These are phyloP conservation scores for Spathaspora passalidarum DNA, from an alignment of 805 yeast species.

Conservation along the genomic window DNA sequence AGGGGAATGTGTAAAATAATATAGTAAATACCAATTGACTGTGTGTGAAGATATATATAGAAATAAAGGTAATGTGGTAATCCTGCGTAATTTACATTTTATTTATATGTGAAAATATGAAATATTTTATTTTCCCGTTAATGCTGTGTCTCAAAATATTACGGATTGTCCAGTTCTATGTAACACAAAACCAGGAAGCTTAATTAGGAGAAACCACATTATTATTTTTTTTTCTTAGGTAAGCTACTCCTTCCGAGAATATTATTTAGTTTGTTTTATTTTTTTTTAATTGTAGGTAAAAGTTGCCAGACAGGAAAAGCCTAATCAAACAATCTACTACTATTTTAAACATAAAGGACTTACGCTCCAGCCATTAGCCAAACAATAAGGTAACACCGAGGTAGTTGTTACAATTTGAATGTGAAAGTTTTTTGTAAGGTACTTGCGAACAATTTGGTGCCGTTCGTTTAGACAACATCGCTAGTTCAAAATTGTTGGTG, in stretches of 20 bases:
- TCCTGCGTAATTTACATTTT: not conserved
- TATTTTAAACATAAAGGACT: not conserved
- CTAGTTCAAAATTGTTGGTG: too few species aligned
- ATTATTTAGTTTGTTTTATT: not conserved
- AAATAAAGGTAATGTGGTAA: not conserved
- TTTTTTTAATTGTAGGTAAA: not conserved
- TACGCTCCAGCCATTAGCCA: not conserved
- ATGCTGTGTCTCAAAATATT: not conserved
- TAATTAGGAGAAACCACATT: not conserved
- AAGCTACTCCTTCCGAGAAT: not conserved
- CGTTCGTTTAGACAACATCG: too few species aligned
- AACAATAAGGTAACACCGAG: not conserved
- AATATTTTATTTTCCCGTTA: not conserved
- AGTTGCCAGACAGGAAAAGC: not conserved
- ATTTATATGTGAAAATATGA: not conserved
- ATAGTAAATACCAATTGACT: not conserved
- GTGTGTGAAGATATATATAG: not conserved
- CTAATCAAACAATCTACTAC: not conserved
- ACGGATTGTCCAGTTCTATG: not conserved
- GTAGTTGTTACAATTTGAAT: not conserved
- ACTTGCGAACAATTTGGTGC: not conserved
- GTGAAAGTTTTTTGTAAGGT: not conserved
- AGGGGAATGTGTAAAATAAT: not conserved
- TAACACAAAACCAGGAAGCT: not conserved
- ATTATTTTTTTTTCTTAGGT: not conserved